Evolutionary conservation across 192 early-diverging fungal species (phyloP), one percentile per base, ranked within the genome.

Genomic region (Coemansia sp.): DNA sequence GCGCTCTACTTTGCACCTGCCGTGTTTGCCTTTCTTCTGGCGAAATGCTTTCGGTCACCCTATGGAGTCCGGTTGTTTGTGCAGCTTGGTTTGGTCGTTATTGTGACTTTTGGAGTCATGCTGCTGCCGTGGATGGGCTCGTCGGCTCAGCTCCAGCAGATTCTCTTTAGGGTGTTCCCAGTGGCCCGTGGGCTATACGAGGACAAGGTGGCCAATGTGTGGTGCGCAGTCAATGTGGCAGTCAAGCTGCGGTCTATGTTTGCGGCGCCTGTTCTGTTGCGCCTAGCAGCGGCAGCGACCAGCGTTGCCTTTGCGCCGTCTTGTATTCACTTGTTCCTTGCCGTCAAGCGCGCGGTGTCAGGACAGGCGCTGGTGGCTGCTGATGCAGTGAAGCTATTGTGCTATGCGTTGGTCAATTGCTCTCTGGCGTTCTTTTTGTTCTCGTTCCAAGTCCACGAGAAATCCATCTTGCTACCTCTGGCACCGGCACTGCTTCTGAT

Each of bases 371-470:
- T 53, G 3, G 50, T 14, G 26, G 35, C 35, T 13, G 69, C 69
- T 14, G 61, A 60, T 23, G 43, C 39, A 3, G 10, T 68, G n/a
- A 62, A 16, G 16, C 61, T 73, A 9, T 70, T 99, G 16, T 66
- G 94, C 36, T 92, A 93, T 60, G 81, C 88, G 2, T 66, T 96
- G 36, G 66, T 90, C 39, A 91, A 88, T 67, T 85, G 85, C 1
- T 91, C 93, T 3, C 75, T 99, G 26, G 91, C 89, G 5, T 99
- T 99, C 70, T 99, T 96, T 83, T 69, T 99, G 66, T 92, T 96
- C 58, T 93, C 95, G 10, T 99, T 99, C 84, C 95, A 97, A 83
- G 91, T 97, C 6, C 97, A 99, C 75, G 97, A 99, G 70, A 99
- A 99, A 72, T 92, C 91, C 0, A 97, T 99, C 41, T 72, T 99